Evolutionary conservation across 1,139 yeast genomes (phyloP).

Genomic region (Pichia sp.): DNA sequence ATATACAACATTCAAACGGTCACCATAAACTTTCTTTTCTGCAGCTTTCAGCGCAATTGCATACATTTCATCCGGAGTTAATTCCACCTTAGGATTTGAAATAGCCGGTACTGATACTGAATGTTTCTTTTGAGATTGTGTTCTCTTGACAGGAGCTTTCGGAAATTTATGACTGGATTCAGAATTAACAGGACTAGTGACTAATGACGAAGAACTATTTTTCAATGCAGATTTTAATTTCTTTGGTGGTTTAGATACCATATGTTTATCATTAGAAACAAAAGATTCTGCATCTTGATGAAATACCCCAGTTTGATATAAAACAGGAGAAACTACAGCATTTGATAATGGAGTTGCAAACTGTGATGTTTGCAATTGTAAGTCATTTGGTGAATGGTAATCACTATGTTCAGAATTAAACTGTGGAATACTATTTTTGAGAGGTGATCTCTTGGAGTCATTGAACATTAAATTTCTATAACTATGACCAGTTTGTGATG

Average conservation of each 20-base stretch:
- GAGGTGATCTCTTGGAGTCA: conserved; percentile 4
- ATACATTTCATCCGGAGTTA: conserved; percentile 29
- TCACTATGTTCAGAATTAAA: conserved; percentile 19
- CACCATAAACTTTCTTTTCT: conserved; percentile 29
- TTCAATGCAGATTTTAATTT: conserved; percentile 7
- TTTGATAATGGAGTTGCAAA: background rate
- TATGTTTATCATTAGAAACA: background rate
- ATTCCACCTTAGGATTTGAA: too few relatives aligned
- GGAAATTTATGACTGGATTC: background rate
- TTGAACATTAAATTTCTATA: conserved; percentile 12
- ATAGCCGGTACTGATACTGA: too few relatives aligned
- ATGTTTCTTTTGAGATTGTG: too few relatives aligned
- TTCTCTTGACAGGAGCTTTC: too few relatives aligned
- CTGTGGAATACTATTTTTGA: conserved; percentile 8
- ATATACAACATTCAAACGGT: conserved; percentile 10
- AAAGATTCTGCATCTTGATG: conserved; percentile 1
- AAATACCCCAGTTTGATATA: too few relatives aligned
- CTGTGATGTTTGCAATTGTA: background rate
- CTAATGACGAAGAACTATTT: conserved; percentile 7
- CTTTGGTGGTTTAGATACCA: background rate
- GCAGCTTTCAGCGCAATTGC: conserved; percentile 29
- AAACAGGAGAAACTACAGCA: background rate
- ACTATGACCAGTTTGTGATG: conserved; percentile 9
- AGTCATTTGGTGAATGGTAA: background rate
- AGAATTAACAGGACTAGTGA: conserved; percentile 4